Conservation (phyloP, 2,329 filamentous ascomycete genomes). For the Intubia oerlemansii region DNA sequence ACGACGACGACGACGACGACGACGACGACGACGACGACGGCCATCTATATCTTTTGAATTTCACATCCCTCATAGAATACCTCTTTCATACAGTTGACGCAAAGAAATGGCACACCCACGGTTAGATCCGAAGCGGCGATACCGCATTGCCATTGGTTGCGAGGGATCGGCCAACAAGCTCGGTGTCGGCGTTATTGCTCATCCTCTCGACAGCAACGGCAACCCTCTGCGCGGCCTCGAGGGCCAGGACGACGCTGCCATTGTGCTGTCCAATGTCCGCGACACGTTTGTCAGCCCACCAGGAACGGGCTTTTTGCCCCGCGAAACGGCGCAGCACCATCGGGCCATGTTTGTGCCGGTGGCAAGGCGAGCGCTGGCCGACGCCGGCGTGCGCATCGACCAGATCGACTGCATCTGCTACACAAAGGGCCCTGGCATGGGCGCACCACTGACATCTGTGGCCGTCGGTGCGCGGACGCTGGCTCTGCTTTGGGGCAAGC, state of each 20-base stretch:
- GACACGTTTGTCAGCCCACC: slow-evolving; percentile 87
- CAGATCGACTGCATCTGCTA: slow-evolving; percentile 89
- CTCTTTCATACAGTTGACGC: no score
- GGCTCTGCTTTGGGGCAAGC: slow-evolving; percentile 63
- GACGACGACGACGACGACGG: no score
- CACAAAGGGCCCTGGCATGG: slow-evolving; percentile 92
- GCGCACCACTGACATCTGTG: slow-evolving; percentile 70
- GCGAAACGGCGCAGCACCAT: slow-evolving; percentile 89
- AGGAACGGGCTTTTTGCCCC: slow-evolving; percentile 84
- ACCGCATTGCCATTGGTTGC: slow-evolving; percentile 34
- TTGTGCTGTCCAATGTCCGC: slow-evolving; percentile 78
- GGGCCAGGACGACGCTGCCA: slow-evolving; percentile 26
- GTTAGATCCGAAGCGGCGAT: slow-evolving; percentile 11
- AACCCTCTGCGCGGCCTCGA: slow-evolving; percentile 3
- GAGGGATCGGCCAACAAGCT: slow-evolving; percentile 98
- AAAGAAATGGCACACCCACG: slow-evolving; percentile 1
- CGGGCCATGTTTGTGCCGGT: slow-evolving; percentile 63
- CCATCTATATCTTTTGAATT: not conserved
- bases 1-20: no score
- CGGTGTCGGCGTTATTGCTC: slow-evolving; percentile 77
- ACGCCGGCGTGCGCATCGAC: slow-evolving; percentile 35
- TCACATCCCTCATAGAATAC: no score
- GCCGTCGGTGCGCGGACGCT: slow-evolving; percentile 67
- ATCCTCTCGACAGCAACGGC: slow-evolving; percentile 22
- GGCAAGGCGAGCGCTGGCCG: slow-evolving; percentile 57